phyloP scores from a whole-genome alignment of 495 filamentous ascomycete species.

The Clavariopsis aquatica region DNA sequence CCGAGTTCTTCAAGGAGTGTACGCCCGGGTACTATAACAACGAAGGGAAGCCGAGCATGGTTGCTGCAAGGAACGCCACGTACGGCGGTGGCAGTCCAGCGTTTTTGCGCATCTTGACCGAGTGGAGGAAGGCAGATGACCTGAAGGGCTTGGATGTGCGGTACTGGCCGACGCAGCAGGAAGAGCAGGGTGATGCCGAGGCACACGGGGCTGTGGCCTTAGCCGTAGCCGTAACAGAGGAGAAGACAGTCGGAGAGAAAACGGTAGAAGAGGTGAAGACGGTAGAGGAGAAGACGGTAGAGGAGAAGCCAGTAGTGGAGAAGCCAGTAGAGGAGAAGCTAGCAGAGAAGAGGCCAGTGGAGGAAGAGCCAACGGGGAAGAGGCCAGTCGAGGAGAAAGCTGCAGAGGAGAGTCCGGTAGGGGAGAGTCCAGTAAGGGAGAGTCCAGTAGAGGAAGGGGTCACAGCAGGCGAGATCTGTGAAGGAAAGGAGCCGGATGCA shows the following conservation, averaged over 20 bases:
- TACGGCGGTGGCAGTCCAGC: conserved; percentile 19
- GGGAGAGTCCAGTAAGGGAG: too few species aligned
- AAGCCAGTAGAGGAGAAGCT: not conserved
- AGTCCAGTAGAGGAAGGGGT: too few species aligned
- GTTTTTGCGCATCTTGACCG: conserved; percentile 22
- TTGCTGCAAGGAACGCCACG: conserved; percentile 4
- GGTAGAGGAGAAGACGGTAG: not conserved
- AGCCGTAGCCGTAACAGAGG: too few species aligned
- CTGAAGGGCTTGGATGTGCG: conserved; percentile 25
- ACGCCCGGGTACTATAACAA: conserved; percentile 34
- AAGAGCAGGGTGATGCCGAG: not conserved
- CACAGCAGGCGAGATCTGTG: too few species aligned
- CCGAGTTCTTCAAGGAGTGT: conserved; percentile 25
- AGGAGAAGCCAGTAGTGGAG: not conserved
- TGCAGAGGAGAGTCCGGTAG: too few species aligned
- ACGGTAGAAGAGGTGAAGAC: too few species aligned
- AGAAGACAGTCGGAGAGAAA: too few species aligned
- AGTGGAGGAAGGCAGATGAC: conserved; percentile 20
- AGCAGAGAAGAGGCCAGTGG: not conserved
- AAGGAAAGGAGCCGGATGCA: too few species aligned
- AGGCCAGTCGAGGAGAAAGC: too few species aligned
- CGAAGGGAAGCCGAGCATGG: conserved; percentile 18
- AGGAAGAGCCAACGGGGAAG: not conserved
- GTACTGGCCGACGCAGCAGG: not conserved
- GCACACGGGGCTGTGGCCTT: not conserved